Conservation (phyloP, 2,329 filamentous ascomycete genomes). For the Monilinia fructicola region DNA sequence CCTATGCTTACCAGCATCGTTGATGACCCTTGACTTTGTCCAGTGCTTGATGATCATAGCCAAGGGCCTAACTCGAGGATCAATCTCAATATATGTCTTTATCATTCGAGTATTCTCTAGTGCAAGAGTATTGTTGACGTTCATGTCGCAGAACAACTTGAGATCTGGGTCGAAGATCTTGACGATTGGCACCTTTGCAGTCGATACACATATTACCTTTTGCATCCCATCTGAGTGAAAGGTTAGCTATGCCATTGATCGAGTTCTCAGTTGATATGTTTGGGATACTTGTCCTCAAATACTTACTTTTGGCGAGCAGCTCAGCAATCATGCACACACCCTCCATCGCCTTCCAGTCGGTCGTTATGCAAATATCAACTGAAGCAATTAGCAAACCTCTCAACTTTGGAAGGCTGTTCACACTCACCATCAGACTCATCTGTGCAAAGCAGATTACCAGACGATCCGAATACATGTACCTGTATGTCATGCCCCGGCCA, state of each 20-base stretch:
- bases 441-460: slow-evolving; percentile 90
- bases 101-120: slow-evolving; percentile 98
- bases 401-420: not conserved
- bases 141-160: slow-evolving; percentile 90
- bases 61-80: slow-evolving; percentile 83
- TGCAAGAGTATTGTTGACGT: slow-evolving; percentile 94
- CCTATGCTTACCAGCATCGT: slow-evolving; percentile 83
- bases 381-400: slow-evolving; percentile 24
- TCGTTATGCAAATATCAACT: slow-evolving; percentile 99
- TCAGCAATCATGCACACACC: slow-evolving; percentile 88
- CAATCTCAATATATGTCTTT: slow-evolving; percentile 91
- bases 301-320: slow-evolving; percentile 78
- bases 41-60: slow-evolving; percentile 98
- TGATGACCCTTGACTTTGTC: slow-evolving; percentile 89
- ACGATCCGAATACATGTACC: slow-evolving; percentile 96
- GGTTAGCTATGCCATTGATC: slow-evolving; percentile 41
- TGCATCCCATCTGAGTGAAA: slow-evolving; percentile 79
- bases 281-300: not conserved
- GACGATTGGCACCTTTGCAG: slow-evolving; percentile 95
- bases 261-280: not conserved
- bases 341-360: slow-evolving; percentile 81
- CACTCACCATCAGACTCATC: slow-evolving; percentile 89
- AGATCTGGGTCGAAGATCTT: slow-evolving; percentile 98
- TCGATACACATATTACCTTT: slow-evolving; percentile 89
- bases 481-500: slow-evolving; percentile 90